Conservation (phyloP, 31 red algal species). For the Odonthalia washingtoniensis region DNA sequence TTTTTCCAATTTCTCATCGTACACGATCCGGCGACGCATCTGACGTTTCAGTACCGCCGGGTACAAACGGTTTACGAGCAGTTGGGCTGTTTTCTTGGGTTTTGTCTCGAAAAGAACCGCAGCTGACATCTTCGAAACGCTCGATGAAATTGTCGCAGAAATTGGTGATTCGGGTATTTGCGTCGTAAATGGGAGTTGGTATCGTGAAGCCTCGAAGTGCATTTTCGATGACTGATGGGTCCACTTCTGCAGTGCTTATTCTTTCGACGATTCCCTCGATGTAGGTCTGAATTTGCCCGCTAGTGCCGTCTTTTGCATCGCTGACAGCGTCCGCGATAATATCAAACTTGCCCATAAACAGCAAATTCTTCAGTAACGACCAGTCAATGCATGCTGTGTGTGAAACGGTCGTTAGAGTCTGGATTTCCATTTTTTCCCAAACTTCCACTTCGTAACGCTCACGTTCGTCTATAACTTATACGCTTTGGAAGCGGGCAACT, state of each 20-base stretch:
- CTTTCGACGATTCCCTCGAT: neutral
- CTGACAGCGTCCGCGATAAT: neutral
- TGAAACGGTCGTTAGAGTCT: neutral
- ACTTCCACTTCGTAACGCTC: neutral
- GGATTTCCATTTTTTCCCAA: neutral
- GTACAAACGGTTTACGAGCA: neutral
- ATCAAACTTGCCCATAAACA: conserved; percentile 25
- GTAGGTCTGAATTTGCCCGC: neutral
- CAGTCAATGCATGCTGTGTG: conserved; percentile 19
- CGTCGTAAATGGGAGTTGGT: conserved; percentile 1
- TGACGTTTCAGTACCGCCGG: conserved; percentile 22
- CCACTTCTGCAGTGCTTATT: neutral
- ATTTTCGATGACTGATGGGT: no score
- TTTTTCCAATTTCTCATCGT: conserved; percentile 40
- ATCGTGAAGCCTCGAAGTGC: no score
- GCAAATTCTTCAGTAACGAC: no score
- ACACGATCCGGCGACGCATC: conserved; percentile 31
- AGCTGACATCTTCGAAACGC: conserved; percentile 22
- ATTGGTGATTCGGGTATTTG: neutral
- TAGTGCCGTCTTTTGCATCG: neutral
- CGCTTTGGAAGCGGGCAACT: neutral
- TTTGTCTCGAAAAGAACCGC: conserved; percentile 4
- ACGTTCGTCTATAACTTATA: neutral
- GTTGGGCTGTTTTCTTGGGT: conserved; percentile 30
- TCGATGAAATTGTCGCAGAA: neutral